phyloP scores from a whole-genome alignment of 2,329 filamentous ascomycete genomes.

The Cadophora malorum region DNA sequence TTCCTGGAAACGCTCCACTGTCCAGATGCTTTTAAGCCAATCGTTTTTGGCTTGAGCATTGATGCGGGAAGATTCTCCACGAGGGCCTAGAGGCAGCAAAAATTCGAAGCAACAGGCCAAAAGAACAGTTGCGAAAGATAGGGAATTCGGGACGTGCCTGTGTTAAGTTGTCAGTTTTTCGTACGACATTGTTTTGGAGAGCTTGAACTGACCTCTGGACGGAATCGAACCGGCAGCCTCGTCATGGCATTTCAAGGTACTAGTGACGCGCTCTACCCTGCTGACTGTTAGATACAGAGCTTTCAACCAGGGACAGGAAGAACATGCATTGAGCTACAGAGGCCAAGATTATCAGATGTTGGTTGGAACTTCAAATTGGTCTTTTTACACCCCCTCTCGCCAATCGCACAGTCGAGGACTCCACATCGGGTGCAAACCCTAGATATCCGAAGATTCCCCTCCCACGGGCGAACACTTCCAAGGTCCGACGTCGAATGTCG shows the following conservation, averaged over 20 bases:
- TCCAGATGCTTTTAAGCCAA: too few species aligned
- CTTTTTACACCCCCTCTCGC: neutral
- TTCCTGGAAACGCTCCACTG: too few species aligned
- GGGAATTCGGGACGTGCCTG: too few species aligned
- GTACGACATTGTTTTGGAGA: too few species aligned
- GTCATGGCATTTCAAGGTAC: neutral
- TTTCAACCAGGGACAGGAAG: neutral
- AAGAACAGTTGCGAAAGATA: too few species aligned
- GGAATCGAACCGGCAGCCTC: conserved; percentile 5
- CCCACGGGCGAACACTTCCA: too few species aligned
- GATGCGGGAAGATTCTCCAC: too few species aligned
- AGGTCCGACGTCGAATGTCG: neutral
- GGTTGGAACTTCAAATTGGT: neutral
- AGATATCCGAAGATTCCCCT: neutral
- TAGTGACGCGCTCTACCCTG: conserved; percentile 5
- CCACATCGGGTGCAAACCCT: conserved; percentile 9
- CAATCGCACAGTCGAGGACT: neutral
- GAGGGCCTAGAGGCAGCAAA: too few species aligned
- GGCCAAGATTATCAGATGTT: neutral
- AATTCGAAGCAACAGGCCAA: too few species aligned
- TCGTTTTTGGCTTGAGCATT: too few species aligned
- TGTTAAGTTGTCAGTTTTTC: too few species aligned
- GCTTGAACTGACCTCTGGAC: neutral
- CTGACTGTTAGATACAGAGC: neutral
- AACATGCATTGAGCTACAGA: conserved; percentile 6